These are phyloP conservation scores for Senna siamea DNA, from an alignment of 306 rosid genomes.

Conservation along the genomic window DNA sequence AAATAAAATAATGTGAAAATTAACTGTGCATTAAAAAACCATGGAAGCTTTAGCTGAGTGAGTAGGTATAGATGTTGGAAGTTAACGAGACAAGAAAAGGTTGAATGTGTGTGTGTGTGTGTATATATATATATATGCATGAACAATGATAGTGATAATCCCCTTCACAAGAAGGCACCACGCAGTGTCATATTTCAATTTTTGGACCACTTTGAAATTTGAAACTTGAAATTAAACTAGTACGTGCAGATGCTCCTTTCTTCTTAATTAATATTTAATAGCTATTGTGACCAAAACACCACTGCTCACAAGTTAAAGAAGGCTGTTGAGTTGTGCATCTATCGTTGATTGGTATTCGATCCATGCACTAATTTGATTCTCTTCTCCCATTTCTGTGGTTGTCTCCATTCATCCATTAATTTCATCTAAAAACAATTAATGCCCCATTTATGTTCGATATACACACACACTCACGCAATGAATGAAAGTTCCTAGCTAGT, in stretches of 20 bases:
- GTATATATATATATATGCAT: background rate
- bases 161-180: conserved; percentile 27
- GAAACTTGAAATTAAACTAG: too few relatives aligned
- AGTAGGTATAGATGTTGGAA: conserved; percentile 28
- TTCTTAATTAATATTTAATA: background rate
- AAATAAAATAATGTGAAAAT: too few relatives aligned
- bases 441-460: too few relatives aligned
- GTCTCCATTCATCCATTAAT: background rate
- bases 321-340: conserved; percentile 29
- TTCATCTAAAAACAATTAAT: too few relatives aligned
- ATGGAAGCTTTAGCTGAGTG: background rate
- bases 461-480: too few relatives aligned
- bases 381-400: conserved; percentile 4
- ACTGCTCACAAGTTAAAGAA: conserved; percentile 33
- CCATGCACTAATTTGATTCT: conserved; percentile 32
- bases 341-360: background rate
- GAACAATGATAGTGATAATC: background rate
- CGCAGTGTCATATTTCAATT: background rate
- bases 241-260: conserved; percentile 5
- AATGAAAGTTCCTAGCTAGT: too few relatives aligned
- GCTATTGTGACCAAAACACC: too few relatives aligned
- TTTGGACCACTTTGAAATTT: conserved; percentile 44
- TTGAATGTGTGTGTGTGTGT: too few relatives aligned
- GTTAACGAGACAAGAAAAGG: conserved; percentile 35
- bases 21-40: background rate